Evolutionary conservation across 1,139 yeast genomes (phyloP), one percentile per base, ranked within the genome.

Genomic region (Pichia cactophila): DNA sequence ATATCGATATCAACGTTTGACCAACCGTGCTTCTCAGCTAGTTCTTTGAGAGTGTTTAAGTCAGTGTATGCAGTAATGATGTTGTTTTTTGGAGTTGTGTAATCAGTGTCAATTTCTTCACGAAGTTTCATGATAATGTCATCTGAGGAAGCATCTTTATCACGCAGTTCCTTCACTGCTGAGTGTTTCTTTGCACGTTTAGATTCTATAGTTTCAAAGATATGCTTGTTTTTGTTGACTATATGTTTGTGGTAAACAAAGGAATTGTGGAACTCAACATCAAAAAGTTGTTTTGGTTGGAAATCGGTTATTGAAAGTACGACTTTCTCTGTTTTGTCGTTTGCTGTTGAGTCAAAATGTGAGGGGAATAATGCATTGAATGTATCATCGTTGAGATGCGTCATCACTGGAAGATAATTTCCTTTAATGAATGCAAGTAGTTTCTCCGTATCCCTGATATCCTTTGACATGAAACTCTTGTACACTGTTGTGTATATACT

Each of bases 391-490:
- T 77, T 74, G 47, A 83, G 63, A 56, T 80, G 82, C 49, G 71
- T 75, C 47, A 77, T 65, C 20, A 75, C 63, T 9, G 88, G 87
- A 49, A 68, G 65, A 43, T 74, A 69, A 55, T 75, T 72, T 45
- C 67, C 65, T 31, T 65, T 59, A 28, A 83, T 66, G 66, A 83
- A 83, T 12, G 71, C 59, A 55, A 71, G 60, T n/a, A 85, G 68
- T 43, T 69, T 66, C 17, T 68, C 69, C 33, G 65, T 64, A 54
- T 77, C 72, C 56, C 90, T 72, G 54, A 78, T 72, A 57, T 83
- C 86, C 49, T 78, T 79, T 2, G 86, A 77, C 0, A 82, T 80
- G 64, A 78, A 78, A 51, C 77, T 78, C 57, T 78, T 85, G 57
- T 66, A 81, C 5, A 81, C 73, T 9, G 69, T 67, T 0, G 85